Conservation (phyloP, 129 eudicot species). For the Arctium lappa region DNA sequence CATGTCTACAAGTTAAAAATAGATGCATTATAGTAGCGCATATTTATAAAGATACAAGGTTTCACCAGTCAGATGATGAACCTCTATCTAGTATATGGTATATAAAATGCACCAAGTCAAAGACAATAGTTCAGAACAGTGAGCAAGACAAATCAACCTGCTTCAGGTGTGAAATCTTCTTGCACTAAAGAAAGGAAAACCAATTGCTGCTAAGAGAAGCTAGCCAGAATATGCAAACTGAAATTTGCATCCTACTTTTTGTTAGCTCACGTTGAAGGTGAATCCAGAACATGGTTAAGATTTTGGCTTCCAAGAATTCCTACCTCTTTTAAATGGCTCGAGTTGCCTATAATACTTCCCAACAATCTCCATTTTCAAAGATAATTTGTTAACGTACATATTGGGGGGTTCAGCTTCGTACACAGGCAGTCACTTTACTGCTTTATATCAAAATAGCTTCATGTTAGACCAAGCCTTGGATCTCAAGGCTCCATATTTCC, state of each 20-base stretch:
- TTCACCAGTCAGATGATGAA: not conserved
- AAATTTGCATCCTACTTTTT: not conserved
- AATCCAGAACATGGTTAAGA: not conserved
- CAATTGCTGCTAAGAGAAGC: not conserved
- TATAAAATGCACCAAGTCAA: not conserved
- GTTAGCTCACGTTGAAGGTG: not conserved
- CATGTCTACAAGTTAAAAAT: not conserved
- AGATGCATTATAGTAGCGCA: not conserved
- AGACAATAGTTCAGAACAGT: not conserved
- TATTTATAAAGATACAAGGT: not conserved
- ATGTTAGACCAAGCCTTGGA: not conserved
- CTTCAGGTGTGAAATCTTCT: not conserved
- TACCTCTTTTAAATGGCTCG: not conserved
- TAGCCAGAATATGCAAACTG: no score
- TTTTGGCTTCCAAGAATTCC: not conserved
- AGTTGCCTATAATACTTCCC: not conserved
- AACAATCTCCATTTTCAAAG: not conserved
- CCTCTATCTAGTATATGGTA: not conserved
- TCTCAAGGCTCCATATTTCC: not conserved
- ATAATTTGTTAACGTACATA: not conserved
- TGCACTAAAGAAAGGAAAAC: not conserved
- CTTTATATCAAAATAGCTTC: not conserved
- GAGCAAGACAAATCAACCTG: not conserved
- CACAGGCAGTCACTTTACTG: not conserved
- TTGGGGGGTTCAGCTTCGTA: not conserved